These are phyloP conservation scores for Paraphaeosphaeria minitans DNA, from an alignment of 2,329 filamentous ascomycete genomes.

Conservation along the genomic window DNA sequence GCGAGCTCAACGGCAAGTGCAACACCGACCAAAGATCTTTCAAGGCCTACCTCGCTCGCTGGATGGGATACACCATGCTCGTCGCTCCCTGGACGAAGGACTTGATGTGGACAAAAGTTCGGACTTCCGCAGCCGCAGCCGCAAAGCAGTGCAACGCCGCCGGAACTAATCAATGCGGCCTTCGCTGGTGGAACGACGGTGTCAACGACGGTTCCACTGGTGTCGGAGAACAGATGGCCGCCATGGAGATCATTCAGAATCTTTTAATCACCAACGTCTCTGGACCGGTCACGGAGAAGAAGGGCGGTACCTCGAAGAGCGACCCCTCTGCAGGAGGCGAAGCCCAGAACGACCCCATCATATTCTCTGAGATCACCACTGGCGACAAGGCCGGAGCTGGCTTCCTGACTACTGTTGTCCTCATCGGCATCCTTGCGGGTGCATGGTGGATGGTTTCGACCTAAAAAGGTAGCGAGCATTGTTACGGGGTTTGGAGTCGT, in stretches of 20 bases:
- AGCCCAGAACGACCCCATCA: constrained; percentile 34
- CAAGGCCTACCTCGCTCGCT: constrained; percentile 52
- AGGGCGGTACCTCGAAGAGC: constrained; percentile 58
- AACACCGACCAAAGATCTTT: constrained; percentile 55
- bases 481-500: not conserved
- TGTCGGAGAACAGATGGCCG: constrained; percentile 65
- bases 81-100: constrained; percentile 45
- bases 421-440: constrained; percentile 62
- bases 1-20: constrained; percentile 53
- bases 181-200: constrained; percentile 50
- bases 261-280: constrained; percentile 44
- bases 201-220: constrained; percentile 56
- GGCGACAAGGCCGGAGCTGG: constrained; percentile 72
- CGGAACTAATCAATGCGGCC: constrained; percentile 53
- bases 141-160: constrained; percentile 61
- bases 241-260: constrained; percentile 59
- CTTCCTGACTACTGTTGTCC: constrained; percentile 64
- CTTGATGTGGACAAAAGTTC: constrained; percentile 57
- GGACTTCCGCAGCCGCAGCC: constrained; percentile 61
- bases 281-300: constrained; percentile 53
- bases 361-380: constrained; percentile 53
- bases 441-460: constrained; percentile 58
- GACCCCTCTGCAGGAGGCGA: constrained; percentile 50
- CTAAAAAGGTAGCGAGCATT: constrained; percentile 21
- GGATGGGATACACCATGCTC: constrained; percentile 50